phyloP scores from a whole-genome alignment of 2,329 filamentous ascomycete genomes.

The Trichoderma endophyticum region DNA sequence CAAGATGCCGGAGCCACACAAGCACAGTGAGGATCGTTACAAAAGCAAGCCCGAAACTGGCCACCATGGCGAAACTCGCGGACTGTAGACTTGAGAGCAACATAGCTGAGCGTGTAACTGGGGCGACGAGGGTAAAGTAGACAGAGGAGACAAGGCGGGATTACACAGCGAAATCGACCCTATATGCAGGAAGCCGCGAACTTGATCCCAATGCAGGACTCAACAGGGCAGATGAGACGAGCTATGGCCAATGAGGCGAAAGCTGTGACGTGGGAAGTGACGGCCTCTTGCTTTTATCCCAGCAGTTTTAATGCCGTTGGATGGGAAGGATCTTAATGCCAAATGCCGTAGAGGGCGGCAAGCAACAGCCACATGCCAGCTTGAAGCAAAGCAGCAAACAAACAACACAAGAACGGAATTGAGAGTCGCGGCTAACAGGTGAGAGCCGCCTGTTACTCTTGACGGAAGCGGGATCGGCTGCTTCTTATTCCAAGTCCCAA shows the following conservation, averaged over 20 bases:
- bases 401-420: neutral
- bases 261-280: neutral
- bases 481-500: neutral
- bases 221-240: neutral
- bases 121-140: neutral
- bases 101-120: neutral
- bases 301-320: neutral
- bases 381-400: neutral
- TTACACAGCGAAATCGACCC: neutral
- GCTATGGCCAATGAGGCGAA: neutral
- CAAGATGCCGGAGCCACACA: constrained; percentile 23
- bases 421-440: neutral
- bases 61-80: neutral
- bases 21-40: constrained; percentile 20
- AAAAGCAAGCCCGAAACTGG: neutral
- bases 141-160: too few species aligned
- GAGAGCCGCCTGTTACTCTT: neutral
- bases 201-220: neutral
- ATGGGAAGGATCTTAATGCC: neutral
- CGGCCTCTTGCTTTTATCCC: neutral
- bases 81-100: neutral
- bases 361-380: neutral
- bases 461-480: neutral
- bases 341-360: neutral
- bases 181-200: neutral